Conservation (phyloP, 257 asterid species). For the Ehretia macrophylla region DNA sequence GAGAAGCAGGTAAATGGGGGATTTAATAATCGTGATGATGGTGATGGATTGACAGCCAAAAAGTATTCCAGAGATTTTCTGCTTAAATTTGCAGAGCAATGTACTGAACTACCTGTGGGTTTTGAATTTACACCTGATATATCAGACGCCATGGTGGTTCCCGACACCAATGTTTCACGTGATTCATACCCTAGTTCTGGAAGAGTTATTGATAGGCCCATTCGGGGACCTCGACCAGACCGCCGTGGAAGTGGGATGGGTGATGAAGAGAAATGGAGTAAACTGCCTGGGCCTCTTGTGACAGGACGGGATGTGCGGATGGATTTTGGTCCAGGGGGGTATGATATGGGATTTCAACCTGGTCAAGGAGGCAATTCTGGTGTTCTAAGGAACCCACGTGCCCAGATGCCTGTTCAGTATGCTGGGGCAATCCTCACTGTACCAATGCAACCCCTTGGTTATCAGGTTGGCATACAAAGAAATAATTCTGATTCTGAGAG, state of each 20-base stretch:
- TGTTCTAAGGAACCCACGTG: constrained; percentile 57
- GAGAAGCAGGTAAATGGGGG: constrained; percentile 22
- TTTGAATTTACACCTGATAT: constrained; percentile 45
- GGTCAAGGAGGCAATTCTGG: constrained; percentile 61
- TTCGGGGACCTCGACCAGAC: constrained; percentile 47
- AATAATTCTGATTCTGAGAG: constrained; percentile 72
- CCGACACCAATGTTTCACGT: constrained; percentile 26
- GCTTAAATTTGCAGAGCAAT: constrained; percentile 63
- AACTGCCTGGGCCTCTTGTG: constrained; percentile 46
- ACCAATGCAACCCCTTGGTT: constrained; percentile 60
- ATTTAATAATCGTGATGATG: constrained; percentile 31
- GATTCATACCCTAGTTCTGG: constrained; percentile 49
- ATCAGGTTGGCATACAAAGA: constrained; percentile 55
- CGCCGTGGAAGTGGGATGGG: constrained; percentile 55
- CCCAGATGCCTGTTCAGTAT: constrained; percentile 46
- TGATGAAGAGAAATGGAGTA: constrained; percentile 72
- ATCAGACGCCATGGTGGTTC: constrained; percentile 37
- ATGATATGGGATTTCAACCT: constrained; percentile 45
- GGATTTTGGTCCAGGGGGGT: constrained; percentile 38
- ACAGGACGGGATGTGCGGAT: constrained; percentile 44
- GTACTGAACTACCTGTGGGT: constrained; percentile 57
- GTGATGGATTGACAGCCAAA: constrained; percentile 39
- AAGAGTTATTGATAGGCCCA: constrained; percentile 50
- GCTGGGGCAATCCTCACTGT: constrained; percentile 59
- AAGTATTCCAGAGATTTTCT: constrained; percentile 85